Base-by-base conservation (phyloP, 2,329 filamentous ascomycete species). In the Atkinsonella texensis region DNA sequence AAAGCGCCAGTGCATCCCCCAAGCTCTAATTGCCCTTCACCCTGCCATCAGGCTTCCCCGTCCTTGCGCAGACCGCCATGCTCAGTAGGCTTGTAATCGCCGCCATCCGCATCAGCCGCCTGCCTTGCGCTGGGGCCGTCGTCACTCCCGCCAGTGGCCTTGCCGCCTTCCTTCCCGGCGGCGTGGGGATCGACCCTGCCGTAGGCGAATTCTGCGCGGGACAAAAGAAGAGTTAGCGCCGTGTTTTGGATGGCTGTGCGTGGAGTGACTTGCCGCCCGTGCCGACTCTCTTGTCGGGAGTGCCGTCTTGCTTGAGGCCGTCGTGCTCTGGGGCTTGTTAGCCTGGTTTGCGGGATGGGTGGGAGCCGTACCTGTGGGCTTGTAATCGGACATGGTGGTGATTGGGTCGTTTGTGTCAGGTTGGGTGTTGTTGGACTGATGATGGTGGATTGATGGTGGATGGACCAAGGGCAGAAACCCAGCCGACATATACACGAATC, bases 271-370 rank as follows among this genome's bases (percentile, higher is more conserved):
- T 41, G 31, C 33, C 46, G 12, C 46, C 46, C 4, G 46, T 48
- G 46, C 46, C 46, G 33, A 48, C 46, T 39, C 46, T 39, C 38
- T 48, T 48, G 23, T 48, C 46, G 46, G 46, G 18, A n/a, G 35
- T 48, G 38, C 35, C 35, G 20, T 48, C 46, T 11, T 41, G 33
- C 46, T 48, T 48, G 18, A 48, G 38, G 46, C 46, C 46, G 15
- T 48, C 46, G 38, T 48, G 33, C 32, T 41, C 46, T 48, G 17
- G 4, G 28, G 8, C 11, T 11, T 20, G 18, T 44, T 13, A 18
- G 17, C n/a, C n/a, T n/a, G n/a, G 12, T 8, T 10, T 42, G 40
- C n/a, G 32, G 12, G 12, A 33, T 33, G 32, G 12, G 12, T 12
- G 32, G 32, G 32, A 33, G 12, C 6, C 39, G 6, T 41, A 41